Evolutionary conservation across 2,329 filamentous ascomycete species (phyloP).

Genomic region (Diplodia intermedia): DNA sequence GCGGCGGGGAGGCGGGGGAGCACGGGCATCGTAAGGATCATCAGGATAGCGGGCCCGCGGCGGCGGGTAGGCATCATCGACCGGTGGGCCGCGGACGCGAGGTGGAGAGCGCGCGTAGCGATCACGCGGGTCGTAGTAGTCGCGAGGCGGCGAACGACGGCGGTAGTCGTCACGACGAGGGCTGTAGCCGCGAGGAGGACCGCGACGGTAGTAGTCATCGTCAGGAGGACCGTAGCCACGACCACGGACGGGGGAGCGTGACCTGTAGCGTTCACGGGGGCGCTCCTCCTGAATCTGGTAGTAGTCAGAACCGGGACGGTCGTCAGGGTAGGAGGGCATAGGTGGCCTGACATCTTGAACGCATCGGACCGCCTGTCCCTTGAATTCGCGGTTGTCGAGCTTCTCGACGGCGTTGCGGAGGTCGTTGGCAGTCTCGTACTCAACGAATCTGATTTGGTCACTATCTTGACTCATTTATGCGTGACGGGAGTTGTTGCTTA

Average conservation of each 20-base stretch:
- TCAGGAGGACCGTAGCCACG: conserved; percentile 70
- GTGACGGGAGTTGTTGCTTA: conserved; percentile 55
- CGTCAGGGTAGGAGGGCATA: conserved; percentile 43
- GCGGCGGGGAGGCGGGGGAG: conserved; percentile 60
- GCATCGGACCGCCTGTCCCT: conserved; percentile 85
- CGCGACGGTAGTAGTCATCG: conserved; percentile 78
- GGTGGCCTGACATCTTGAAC: conserved; percentile 75
- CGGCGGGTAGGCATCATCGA: conserved; percentile 77
- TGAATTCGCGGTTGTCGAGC: conserved; percentile 91
- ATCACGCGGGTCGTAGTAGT: conserved; percentile 83
- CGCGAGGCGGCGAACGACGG: conserved; percentile 76
- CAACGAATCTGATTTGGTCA: conserved; percentile 76
- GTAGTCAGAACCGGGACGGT: conserved; percentile 42
- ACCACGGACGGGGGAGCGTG: conserved; percentile 70
- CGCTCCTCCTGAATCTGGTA: conserved; percentile 66
- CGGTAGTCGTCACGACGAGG: conserved; percentile 88
- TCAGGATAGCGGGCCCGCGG: conserved; percentile 70
- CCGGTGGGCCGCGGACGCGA: conserved; percentile 71
- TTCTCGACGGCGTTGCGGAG: conserved; percentile 92
- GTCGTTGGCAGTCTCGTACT: conserved; percentile 93
- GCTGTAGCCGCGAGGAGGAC: conserved; percentile 81
- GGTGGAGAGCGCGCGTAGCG: conserved; percentile 76
- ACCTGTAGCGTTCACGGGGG: conserved; percentile 75
- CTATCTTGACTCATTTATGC: conserved; percentile 15
- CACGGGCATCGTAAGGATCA: conserved; percentile 71